Base-by-base conservation (phyloP, 225 moss, liverwort and hornwort species). In the Polytrichum formosum region DNA sequence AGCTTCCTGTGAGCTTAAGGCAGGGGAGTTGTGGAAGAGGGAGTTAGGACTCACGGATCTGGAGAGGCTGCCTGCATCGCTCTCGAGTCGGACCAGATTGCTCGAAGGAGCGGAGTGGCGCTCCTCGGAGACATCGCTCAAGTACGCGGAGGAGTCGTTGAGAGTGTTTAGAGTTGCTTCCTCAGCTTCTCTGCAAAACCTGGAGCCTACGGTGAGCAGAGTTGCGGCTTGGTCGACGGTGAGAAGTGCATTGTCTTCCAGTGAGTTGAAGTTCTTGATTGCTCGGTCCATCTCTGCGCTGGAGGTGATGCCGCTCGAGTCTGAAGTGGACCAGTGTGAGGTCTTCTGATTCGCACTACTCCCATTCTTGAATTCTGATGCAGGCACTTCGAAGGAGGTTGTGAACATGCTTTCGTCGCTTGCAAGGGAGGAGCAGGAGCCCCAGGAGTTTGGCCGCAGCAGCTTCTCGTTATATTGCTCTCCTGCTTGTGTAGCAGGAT, bases 1-100 rank as follows among this genome's bases (percentile, higher is more conserved):
- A n/a, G 78, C 76, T 46, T 83, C 83, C 69, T 67, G 46, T 16
- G 37, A 27, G 46, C 67, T 53, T 6, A 67, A 46, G 8, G 67
- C 27, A 23, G 62, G 67, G 5, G 67, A 23, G 23, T 26, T 26
- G 23, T 19, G 46, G 26, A 53, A 46, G 22, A 53, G 13, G 22
- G 67, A 67, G 22, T 53, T 17, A 13, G 67, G 67, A 23, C 67
- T 67, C 9, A 8, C 5, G 53, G 53, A 54, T 53, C 21, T 53
- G 7, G 67, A 53, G 23, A 67, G 23, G 26, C 46, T 53, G 21
- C 67, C 67, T 8, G 53, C 53, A 53, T 53, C 67, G 53, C 67
- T 53, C 53, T 67, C 67, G 17, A 46, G 10, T 5, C 19, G 67
- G 6, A 19, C 54, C 22, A 25, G 26, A 6, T 67, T 46, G 46